These are phyloP conservation scores for Magnolia sinica DNA, from an alignment of 164 flowering plant genomes.

Conservation along the genomic window DNA sequence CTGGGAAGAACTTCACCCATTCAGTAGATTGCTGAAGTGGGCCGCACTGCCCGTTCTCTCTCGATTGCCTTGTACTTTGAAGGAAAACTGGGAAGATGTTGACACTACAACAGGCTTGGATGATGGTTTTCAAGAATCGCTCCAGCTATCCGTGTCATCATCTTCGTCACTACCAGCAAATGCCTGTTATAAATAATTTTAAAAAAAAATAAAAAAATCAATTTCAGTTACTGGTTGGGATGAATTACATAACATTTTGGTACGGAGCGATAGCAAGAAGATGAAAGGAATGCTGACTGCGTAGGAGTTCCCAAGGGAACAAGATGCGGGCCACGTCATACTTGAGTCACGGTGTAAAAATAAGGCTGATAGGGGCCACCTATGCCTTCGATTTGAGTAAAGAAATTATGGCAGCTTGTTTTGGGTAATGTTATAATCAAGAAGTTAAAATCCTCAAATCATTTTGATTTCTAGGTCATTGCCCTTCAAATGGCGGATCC, in stretches of 20 bases:
- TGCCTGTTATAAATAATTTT: conserved; percentile 37
- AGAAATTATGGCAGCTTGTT: too few species aligned
- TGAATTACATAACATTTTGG: not conserved
- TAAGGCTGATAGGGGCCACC: not conserved
- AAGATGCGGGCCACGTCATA: not conserved
- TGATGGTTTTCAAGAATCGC: conserved; percentile 47
- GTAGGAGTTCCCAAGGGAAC: not conserved
- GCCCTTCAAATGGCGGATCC: too few species aligned
- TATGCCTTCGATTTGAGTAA: too few species aligned
- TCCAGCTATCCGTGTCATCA: conserved; percentile 78
- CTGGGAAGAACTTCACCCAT: not conserved
- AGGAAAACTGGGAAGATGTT: not conserved
- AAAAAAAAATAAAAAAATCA: too few species aligned
- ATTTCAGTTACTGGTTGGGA: too few species aligned
- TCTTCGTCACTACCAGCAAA: conserved; percentile 91
- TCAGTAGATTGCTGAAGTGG: not conserved
- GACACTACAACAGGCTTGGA: not conserved
- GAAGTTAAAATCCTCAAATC: too few species aligned
- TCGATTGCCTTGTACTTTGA: conserved; percentile 2
- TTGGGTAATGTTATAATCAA: too few species aligned
- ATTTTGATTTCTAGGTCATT: too few species aligned
- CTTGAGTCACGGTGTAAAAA: not conserved
- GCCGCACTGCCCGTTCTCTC: not conserved
- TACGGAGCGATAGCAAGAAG: not conserved
- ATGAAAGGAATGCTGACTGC: not conserved